Base-by-base conservation (phyloP, 2,329 filamentous ascomycete genomes). In the Aspergillus hortae region DNA sequence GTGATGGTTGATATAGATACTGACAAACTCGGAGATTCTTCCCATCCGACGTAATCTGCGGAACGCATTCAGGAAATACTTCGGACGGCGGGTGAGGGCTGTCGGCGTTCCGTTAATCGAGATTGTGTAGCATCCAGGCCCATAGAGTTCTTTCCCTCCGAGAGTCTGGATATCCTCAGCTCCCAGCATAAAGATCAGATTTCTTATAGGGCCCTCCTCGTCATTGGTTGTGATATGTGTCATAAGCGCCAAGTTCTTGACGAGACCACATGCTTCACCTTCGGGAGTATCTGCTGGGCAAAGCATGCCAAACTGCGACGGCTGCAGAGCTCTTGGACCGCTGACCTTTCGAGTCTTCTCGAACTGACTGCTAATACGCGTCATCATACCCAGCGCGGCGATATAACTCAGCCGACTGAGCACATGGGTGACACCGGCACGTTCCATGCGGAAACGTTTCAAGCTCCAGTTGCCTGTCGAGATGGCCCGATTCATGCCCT, bases 321-420 rank as follows among this genome's bases (percentile, higher is more conserved):
- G 92, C 67, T 99, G 94, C 45, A 99, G 79, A 15, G 95, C 94
- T 81, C 94, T 87, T 63, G 95, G 94, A 59, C 95, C 95, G 67
- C 87, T 92, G 55, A 99, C 92, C 73, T 99, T 99, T 62, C 94
- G 80, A 2, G 94, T 97, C 80, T 99, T 99, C 70, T 99, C 94
- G 66, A 99, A 99, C 75, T 99, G 94, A 80, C 89, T 95, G 70
- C 88, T 94, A 65, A 99, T 97, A 71, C 94, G 83, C 12, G 94
- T 99, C 94, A 99, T 99, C 95, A 99, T 99, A 56, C 95, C 95
- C 25, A 99, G 82, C 25, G 94, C 94, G 57, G 88, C 89, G 70
- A 99, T 96, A 67, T 97, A 99, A 71, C 92, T 97, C 50, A 99
- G 79, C 57, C 94, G 85, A 73, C 92, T 97, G 45, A 99, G 79